Percentiles rank a stretch among this genome's conserved stretches.
Conservation (phyloP, 2,329 filamentous ascomycete species). For the Fusarium sp. region DNA sequence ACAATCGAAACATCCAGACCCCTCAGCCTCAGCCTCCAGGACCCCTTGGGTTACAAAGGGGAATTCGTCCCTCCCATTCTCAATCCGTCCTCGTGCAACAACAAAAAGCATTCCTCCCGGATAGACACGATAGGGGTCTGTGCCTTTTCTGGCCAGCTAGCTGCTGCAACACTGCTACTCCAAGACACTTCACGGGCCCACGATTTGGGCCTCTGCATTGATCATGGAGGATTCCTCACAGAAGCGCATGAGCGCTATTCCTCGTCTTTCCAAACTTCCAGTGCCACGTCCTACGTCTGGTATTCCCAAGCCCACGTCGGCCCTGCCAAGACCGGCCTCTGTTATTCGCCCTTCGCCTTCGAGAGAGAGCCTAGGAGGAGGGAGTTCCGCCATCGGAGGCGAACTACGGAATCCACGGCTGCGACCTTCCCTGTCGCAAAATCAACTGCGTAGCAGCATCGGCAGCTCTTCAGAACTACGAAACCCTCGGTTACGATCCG, state of each 20-base stretch:
- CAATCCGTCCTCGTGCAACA: constrained; percentile 5
- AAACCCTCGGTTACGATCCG: constrained; percentile 53
- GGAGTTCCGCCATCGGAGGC: constrained; percentile 4
- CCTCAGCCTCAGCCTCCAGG: constrained; percentile 1
- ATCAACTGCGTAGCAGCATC: constrained; percentile 47
- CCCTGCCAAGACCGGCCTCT: constrained; percentile 41
- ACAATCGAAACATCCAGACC: constrained; percentile 18
- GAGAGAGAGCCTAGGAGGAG: constrained; percentile 36
- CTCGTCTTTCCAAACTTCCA: constrained; percentile 53
- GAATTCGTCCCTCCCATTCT: not conserved
- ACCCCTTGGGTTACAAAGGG: constrained; percentile 23
- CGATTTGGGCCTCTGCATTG: not conserved
- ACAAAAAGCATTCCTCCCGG: constrained; percentile 13
- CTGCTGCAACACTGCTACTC: not conserved
- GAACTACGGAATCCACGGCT: constrained; percentile 55
- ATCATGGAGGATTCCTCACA: constrained; percentile 47
- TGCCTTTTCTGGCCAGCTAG: not conserved
- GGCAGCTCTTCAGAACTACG: constrained; percentile 45
- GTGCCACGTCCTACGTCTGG: constrained; percentile 47
- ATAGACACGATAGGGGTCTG: constrained; percentile 16
- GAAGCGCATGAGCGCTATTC: constrained; percentile 52
- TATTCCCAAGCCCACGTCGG: constrained; percentile 45
- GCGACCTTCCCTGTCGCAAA: constrained; percentile 53
- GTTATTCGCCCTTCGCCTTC: constrained; percentile 44
- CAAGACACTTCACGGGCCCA: not conserved